These are phyloP conservation scores for Amaranthus palmeri DNA, from an alignment of 148 eudicot genomes.

Conservation along the genomic window DNA sequence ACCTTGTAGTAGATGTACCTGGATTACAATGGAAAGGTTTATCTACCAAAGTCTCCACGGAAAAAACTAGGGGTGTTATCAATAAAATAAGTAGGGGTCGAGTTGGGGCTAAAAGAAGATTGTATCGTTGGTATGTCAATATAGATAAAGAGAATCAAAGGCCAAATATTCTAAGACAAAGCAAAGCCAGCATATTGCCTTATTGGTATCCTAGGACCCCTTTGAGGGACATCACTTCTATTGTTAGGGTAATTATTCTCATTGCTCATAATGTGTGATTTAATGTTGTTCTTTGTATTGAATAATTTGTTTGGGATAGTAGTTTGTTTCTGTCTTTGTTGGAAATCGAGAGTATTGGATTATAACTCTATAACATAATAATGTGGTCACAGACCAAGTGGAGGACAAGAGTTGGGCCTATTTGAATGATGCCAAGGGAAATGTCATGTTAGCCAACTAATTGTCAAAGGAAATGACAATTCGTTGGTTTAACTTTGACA, in stretches of 20 bases:
- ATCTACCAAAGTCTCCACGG: background rate
- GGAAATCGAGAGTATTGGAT: too few species aligned
- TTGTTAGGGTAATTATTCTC: conserved; percentile 45
- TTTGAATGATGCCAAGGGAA: too few species aligned
- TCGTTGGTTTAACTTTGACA: too few species aligned
- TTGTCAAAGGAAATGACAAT: too few species aligned
- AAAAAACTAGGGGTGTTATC: conserved; percentile 6
- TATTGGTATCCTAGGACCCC: conserved; percentile 68
- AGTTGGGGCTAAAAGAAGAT: background rate
- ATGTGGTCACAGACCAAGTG: too few species aligned
- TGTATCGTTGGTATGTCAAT: conserved; percentile 4
- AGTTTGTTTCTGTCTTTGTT: background rate
- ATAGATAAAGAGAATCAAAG: conserved; percentile 17
- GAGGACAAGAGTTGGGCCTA: too few species aligned
- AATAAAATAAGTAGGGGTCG: background rate
- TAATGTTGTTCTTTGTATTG: background rate
- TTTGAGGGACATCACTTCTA: conserved; percentile 44
- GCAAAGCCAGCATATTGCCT: conserved; percentile 35
- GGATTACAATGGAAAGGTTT: conserved; percentile 19
- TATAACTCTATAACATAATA: too few species aligned
- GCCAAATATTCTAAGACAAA: conserved; percentile 2
- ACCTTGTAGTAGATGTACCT: conserved; percentile 28
- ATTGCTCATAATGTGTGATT: background rate
- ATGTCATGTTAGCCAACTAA: too few species aligned
- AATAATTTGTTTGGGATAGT: background rate